Base-by-base conservation (phyloP, 495 filamentous ascomycete species). In the Lasiosphaeriaceae sp. region DNA sequence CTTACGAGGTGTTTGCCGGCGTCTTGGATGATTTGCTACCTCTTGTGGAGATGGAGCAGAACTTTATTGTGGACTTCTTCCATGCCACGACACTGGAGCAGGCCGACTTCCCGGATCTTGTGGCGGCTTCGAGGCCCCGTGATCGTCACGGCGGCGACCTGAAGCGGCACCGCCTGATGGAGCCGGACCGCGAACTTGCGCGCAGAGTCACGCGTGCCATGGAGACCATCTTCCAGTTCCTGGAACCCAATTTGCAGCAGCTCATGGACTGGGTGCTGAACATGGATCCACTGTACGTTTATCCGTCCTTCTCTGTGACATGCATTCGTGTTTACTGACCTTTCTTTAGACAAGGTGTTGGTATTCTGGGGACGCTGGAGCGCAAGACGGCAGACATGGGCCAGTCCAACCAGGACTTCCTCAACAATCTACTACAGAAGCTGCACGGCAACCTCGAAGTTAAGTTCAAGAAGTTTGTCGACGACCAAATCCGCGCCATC, bases 11-110 rank as follows among this genome's bases (percentile, higher is more conserved):
- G n/a, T 96, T 96, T 71, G 78, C 84, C 2, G 87, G 87, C 34
- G 82, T 86, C 16, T 75, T 97, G 44, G 84, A 88, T 48, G 90
- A 96, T 69, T 83, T 89, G 54, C 71, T 90, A 46, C 86, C 84
- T 20, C 81, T 94, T 56, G 84, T 96, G 39, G 86, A 87, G 48
- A 88, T 88, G 58, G 93, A 97, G 74, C 93, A 97, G 69, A 96
- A 96, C 65, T 97, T 97, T 63, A 75, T 96, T 24, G 84, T 95
- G 21, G 89, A 94, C 53, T 94, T 96, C 72, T 97, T 97, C 77
- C 91, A 96, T 54, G 80, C 94, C 9, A 87, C 85, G 34, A 94
- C 90, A 16, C 76, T 90, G 12, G 83, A 87, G 52, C 85, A 80
- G 14, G 72, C 79, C 14, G 92, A 97, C 61, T 97, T 96, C 62